These are phyloP conservation scores for Chrysosporium keratinophilum DNA, from an alignment of 2,329 filamentous ascomycete species.

Conservation along the genomic window DNA sequence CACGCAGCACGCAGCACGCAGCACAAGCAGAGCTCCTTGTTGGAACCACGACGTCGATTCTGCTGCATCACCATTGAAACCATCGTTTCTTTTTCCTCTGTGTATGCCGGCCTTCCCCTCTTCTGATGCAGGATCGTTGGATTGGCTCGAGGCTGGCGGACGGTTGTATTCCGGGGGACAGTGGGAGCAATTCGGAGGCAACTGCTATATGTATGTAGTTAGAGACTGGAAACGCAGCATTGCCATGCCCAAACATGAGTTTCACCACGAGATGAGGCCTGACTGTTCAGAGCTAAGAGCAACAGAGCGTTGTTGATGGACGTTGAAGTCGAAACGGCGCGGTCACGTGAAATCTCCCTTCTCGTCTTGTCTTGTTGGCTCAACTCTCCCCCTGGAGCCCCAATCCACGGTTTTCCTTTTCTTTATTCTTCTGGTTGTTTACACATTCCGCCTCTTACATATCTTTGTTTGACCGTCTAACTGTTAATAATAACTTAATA, in stretches of 20 bases:
- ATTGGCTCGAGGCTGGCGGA: not conserved
- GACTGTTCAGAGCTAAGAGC: no score
- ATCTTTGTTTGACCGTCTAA: not conserved
- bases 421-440: not conserved
- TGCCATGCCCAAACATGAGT: no score
- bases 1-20: not conserved
- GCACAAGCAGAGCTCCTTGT: not conserved
- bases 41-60: conserved; percentile 10
- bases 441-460: not conserved
- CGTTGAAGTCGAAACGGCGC: not conserved
- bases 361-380: not conserved
- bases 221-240: no score
- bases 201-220: not conserved
- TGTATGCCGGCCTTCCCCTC: not conserved
- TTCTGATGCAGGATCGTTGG: not conserved
- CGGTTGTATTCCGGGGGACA: not conserved
- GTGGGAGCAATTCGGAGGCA: not conserved
- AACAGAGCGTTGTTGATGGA: not conserved
- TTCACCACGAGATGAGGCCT: no score
- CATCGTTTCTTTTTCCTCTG: not conserved
- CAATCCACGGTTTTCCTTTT: conserved; percentile 2
- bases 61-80: not conserved
- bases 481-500: not conserved
- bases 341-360: not conserved
- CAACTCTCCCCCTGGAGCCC: conserved; percentile 1